These are phyloP conservation scores for Trypanosoma brucei DNA, from an alignment of 208 protist genomes.

Conservation along the genomic window DNA sequence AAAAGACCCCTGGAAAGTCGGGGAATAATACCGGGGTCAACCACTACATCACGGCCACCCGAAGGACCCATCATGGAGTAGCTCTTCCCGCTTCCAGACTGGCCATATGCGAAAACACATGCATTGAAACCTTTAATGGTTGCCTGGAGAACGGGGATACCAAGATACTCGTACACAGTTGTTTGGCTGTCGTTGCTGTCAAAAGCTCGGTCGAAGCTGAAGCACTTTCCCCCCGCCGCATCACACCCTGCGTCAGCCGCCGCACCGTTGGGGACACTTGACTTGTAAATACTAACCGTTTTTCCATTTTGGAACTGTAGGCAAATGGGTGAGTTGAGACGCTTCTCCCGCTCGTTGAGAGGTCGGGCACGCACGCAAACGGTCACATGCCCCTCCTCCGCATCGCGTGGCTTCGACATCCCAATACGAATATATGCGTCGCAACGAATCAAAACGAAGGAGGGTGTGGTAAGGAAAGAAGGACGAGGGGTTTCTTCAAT, in stretches of 20 bases:
- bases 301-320: constrained; percentile 43
- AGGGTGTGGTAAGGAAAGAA: neutral
- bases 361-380: constrained; percentile 77
- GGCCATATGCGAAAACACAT: constrained; percentile 91
- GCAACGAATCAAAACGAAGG: neutral
- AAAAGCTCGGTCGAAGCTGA: constrained; percentile 82
- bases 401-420: constrained; percentile 8
- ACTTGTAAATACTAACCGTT: constrained; percentile 44
- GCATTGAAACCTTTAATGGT: constrained; percentile 86
- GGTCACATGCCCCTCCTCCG: constrained; percentile 67
- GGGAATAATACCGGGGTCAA: constrained; percentile 78
- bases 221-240: constrained; percentile 18
- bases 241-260: neutral
- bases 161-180: constrained; percentile 86
- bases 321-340: constrained; percentile 13
- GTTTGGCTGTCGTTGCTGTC: constrained; percentile 50
- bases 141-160: constrained; percentile 74
- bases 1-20: constrained; percentile 76
- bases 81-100: constrained; percentile 88
- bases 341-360: constrained; percentile 46
- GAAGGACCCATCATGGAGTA: constrained; percentile 87
- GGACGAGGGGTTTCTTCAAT: neutral
- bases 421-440: neutral
- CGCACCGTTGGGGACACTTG: constrained; percentile 14
- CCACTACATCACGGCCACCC: constrained; percentile 45